Conservation (phyloP, 352 stramenopile genomes). For the Pythium aristosporum region DNA sequence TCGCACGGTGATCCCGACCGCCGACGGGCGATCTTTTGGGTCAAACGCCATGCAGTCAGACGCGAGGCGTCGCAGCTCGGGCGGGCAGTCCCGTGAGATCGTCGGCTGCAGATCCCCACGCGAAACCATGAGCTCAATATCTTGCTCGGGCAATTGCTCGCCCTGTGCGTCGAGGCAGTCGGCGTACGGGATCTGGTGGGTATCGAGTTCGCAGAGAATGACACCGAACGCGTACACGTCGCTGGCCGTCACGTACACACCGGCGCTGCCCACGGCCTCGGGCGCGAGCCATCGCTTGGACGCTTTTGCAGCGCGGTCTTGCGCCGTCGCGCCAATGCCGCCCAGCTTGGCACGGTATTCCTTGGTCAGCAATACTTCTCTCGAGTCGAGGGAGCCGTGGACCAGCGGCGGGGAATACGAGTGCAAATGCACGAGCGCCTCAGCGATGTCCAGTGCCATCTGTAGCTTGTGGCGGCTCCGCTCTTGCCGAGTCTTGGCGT, state of each 20-base stretch:
- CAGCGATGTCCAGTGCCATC: slow-evolving; percentile 31
- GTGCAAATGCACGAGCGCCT: slow-evolving; percentile 36
- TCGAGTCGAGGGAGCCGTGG: slow-evolving; percentile 31
- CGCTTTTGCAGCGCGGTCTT: slow-evolving; percentile 14
- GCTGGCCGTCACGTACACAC: slow-evolving; percentile 13
- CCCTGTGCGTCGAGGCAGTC: slow-evolving; percentile 20
- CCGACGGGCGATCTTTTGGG: slow-evolving; percentile 18
- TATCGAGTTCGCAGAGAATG: slow-evolving; percentile 27
- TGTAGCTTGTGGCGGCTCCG: slow-evolving; percentile 28
- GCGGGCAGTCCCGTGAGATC: slow-evolving; percentile 18
- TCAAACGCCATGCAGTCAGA: slow-evolving; percentile 23
- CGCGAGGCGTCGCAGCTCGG: slow-evolving; percentile 17
- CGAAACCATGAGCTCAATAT: slow-evolving; percentile 17
- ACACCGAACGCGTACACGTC: slow-evolving; percentile 31
- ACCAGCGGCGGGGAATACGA: slow-evolving; percentile 25
- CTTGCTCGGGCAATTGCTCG: slow-evolving; percentile 10
- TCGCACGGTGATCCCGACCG: slow-evolving; percentile 21
- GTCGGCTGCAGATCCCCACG: slow-evolving; percentile 21
- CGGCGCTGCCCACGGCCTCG: slow-evolving; percentile 10
- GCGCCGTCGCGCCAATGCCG: slow-evolving; percentile 25
- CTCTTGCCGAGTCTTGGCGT: slow-evolving; percentile 21
- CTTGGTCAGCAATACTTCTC: slow-evolving; percentile 31
- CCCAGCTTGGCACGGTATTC: slow-evolving; percentile 28
- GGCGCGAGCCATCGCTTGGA: slow-evolving; percentile 24
- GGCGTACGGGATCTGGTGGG: slow-evolving; percentile 22